Conservation (phyloP, 2,329 filamentous ascomycete species). For the Paramyrothecium sp. region DNA sequence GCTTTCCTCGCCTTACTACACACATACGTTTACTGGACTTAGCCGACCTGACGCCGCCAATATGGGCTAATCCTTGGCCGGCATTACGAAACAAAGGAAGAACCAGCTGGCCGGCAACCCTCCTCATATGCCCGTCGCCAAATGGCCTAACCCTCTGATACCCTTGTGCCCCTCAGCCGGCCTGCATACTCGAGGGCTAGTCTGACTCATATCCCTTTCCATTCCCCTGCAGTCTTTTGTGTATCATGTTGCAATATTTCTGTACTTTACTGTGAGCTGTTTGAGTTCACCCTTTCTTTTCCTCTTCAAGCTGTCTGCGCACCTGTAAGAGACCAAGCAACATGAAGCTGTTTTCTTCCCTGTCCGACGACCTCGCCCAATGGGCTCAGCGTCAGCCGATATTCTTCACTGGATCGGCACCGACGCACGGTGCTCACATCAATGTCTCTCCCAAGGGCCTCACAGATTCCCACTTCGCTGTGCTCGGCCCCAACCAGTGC, state of each 20-base stretch:
- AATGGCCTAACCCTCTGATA: no score
- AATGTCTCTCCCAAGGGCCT: constrained; percentile 77
- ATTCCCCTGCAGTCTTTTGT: not conserved
- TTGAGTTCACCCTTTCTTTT: not conserved
- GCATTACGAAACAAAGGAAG: no score
- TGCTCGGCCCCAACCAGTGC: constrained; percentile 56
- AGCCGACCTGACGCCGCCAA: no score
- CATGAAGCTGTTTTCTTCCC: constrained; percentile 61
- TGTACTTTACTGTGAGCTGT: not conserved
- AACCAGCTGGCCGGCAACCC: not conserved
- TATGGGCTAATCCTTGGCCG: no score
- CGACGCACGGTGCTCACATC: constrained; percentile 65
- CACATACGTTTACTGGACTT: no score
- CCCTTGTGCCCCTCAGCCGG: no score
- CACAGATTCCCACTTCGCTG: constrained; percentile 57
- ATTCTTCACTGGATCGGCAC: constrained; percentile 75
- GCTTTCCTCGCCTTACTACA: no score
- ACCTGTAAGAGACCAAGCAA: not conserved
- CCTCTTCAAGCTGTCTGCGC: no score
- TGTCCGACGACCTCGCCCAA: constrained; percentile 52
- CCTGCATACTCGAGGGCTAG: not conserved
- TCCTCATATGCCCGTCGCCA: not conserved
- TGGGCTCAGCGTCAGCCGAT: constrained; percentile 69
- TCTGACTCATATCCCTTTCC: not conserved
- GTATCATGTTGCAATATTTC: not conserved